phyloP scores from a whole-genome alignment of 257 asterid genomes.

The Penstemon barbatus region DNA sequence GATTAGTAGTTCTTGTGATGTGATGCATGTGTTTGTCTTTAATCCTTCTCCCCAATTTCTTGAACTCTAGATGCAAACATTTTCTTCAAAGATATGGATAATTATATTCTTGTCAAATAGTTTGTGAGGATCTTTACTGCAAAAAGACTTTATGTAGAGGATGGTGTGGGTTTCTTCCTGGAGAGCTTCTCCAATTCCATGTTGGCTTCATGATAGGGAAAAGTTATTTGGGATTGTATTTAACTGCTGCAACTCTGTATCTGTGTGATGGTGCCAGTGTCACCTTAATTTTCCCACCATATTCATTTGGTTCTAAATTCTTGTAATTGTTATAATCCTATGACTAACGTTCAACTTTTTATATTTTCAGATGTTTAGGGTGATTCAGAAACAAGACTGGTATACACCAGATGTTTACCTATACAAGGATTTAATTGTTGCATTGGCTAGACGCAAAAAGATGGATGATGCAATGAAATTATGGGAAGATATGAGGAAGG shows the following conservation, averaged over 20 bases:
- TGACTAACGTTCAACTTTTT: background rate
- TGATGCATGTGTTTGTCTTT: background rate
- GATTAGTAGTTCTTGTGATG: too few relatives aligned
- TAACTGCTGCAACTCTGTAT: too few relatives aligned
- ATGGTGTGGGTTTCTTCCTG: background rate
- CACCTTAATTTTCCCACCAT: background rate
- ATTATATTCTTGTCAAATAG: background rate
- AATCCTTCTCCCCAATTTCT: background rate
- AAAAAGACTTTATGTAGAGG: background rate
- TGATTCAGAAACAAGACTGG: slow-evolving; percentile 83
- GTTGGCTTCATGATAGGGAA: too few relatives aligned
- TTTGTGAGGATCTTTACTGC: background rate
- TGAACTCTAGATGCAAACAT: background rate
- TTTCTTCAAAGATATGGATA: background rate
- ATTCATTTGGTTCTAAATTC: background rate
- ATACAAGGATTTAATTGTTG: slow-evolving; percentile 84
- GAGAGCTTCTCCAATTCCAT: too few relatives aligned
- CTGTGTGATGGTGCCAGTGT: too few relatives aligned
- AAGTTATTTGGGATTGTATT: too few relatives aligned
- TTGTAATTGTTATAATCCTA: background rate
- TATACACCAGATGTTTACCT: slow-evolving; percentile 76
- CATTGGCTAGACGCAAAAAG: slow-evolving; percentile 69
- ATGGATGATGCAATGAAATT: slow-evolving; percentile 86
- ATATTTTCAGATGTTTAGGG: slow-evolving; percentile 64
- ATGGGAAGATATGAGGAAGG: slow-evolving; percentile 86